A percentile compares a stretch with the other conserved stretches of the same genome.
Evolutionary conservation across 106 monocot genomes (phyloP).

Genomic region (Dendrobium officinale): DNA sequence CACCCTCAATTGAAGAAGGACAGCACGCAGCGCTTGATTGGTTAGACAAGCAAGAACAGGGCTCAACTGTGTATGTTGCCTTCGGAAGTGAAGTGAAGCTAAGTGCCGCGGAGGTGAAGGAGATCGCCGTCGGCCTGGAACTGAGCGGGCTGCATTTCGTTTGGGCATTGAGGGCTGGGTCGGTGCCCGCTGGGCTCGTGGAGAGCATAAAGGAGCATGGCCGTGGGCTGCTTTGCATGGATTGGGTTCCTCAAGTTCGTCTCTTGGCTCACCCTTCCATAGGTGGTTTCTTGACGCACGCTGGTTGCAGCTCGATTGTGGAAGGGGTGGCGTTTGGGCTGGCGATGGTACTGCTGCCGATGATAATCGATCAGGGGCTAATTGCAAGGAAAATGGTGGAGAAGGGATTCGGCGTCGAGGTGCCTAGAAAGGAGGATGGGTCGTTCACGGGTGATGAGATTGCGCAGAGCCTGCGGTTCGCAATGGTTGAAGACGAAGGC

Average conservation of each 20-base stretch:
- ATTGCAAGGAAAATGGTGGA: constrained; percentile 29
- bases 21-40: background rate
- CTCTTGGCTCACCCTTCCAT: no score
- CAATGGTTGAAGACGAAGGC: constrained; percentile 28
- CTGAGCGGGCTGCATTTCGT: background rate
- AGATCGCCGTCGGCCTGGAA: constrained; percentile 1
- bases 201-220: no score
- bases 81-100: no score
- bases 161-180: no score
- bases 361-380: constrained; percentile 48
- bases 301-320: no score
- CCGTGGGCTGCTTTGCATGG: no score
- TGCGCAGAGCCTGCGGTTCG: constrained; percentile 27
- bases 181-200: no score
- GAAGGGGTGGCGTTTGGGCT: constrained; percentile 18
- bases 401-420: constrained; percentile 32
- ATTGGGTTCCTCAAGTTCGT: no score
- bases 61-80: constrained; percentile 1
- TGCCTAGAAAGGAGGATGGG: constrained; percentile 26
- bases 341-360: constrained; percentile 24
- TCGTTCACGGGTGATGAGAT: constrained; percentile 26
- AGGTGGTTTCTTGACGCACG: no score
- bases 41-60: background rate
- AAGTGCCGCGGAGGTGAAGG: background rate
- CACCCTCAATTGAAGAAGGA: background rate